Base-by-base conservation (phyloP, 2,329 filamentous ascomycete genomes). In the Seiridium cupressi region DNA sequence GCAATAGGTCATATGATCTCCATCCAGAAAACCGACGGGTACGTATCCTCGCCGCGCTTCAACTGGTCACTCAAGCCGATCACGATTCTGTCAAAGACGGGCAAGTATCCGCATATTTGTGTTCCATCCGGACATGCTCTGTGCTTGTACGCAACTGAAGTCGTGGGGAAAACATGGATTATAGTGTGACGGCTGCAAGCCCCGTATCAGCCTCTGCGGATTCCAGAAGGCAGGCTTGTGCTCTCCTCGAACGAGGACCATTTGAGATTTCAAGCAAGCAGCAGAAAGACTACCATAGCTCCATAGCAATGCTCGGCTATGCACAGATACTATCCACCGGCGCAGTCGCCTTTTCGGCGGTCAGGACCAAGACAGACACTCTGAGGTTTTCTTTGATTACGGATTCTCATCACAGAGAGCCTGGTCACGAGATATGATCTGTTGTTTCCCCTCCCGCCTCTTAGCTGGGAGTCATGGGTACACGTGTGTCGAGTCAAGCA, bases 401-500 rank as follows among this genome's bases (percentile, higher is more conserved):
- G 59, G 54, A 59, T 61, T 63, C 64, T 63, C 60, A 61, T 59
- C 61, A 61, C 66, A 62, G 64, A 62, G 66, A 46, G 54, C 61
- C 60, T 65, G 62, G 58, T 61, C 46, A 51, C 53, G 62, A 65
- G 60, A 62, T 57, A 61, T 63, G 61, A 68, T 60, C 51, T 60
- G 63, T 56, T 58, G 51, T 55, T 46, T 57, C 7, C 44, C 59
- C 63, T 64, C 58, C 62, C 62, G 62, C 60, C 64, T 61, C 64
- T 61, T 62, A 60, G 63, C 63, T 65, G 63, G 64, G 61, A 68
- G 62, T 62, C 67, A 70, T 67, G 67, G 69, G 67, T 76, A 79
- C 79, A 82, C 79, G 77, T 82, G 79, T 81, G 79, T 80, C 81
- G 81, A 84, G 81, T 84, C 81, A 77, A 78, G 74, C 71, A 74